Conservation (phyloP, 2,329 filamentous ascomycete species). For the Neophaeococcomyces mojaviensis region DNA sequence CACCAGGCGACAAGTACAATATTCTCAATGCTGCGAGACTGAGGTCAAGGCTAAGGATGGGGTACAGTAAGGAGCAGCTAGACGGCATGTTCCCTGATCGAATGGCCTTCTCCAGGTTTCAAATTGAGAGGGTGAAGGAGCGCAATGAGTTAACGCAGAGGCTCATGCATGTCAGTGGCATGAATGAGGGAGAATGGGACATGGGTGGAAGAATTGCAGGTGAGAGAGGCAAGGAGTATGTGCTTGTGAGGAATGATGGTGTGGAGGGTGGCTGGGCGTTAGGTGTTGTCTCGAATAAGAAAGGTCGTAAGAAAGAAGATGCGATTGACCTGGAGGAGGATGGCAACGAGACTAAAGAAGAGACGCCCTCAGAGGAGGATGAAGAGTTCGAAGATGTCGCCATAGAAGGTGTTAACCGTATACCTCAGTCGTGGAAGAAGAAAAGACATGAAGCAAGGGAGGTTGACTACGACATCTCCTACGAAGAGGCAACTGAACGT, state of each 20-base stretch:
- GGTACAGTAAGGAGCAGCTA: slow-evolving; percentile 89
- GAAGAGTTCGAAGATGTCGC: slow-evolving; percentile 88
- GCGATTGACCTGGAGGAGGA: slow-evolving; percentile 80
- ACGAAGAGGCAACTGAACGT: slow-evolving; percentile 26
- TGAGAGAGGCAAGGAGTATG: slow-evolving; percentile 87
- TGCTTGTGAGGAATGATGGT: slow-evolving; percentile 89
- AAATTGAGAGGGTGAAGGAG: slow-evolving; percentile 88
- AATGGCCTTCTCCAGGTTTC: slow-evolving; percentile 94
- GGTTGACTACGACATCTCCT: slow-evolving; percentile 31
- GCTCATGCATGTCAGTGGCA: slow-evolving; percentile 88
- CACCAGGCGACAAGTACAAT: slow-evolving; percentile 86
- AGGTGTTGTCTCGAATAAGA: slow-evolving; percentile 81
- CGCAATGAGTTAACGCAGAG: slow-evolving; percentile 90
- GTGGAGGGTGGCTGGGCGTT: slow-evolving; percentile 94
- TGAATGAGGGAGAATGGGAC: slow-evolving; percentile 60
- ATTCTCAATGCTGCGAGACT: slow-evolving; percentile 91
- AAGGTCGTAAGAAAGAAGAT: slow-evolving; percentile 70
- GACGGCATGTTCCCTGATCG: slow-evolving; percentile 95
- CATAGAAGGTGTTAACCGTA: slow-evolving; percentile 77
- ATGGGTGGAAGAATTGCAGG: slow-evolving; percentile 50
- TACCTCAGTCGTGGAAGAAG: slow-evolving; percentile 55
- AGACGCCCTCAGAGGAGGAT: slow-evolving; percentile 47
- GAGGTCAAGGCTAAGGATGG: slow-evolving; percentile 85
- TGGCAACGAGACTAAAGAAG: slow-evolving; percentile 51
- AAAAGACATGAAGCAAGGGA: slow-evolving; percentile 26